Evolutionary conservation across 164 flowering plant genomes (phyloP), one percentile per base, ranked within the genome.

Genomic region (Warburgia ugandensis): DNA sequence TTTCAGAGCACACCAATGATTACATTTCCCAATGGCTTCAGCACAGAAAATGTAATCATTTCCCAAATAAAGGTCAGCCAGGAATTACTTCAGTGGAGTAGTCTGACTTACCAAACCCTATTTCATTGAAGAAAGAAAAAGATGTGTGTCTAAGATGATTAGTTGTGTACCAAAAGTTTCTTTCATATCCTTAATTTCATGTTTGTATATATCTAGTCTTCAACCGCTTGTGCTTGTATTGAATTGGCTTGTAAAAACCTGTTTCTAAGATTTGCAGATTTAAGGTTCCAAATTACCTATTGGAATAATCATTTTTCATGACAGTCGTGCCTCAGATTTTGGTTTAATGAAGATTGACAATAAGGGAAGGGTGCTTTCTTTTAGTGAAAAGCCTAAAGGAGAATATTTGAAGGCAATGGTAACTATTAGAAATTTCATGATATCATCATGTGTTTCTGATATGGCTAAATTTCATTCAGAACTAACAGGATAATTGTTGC

Each of bases 311-410:
- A 55, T 48, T 59, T 23, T 54, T 64, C 29, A 32, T 71, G 59
- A 59, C 75, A 86, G 97, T 19, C 96, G 96, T 49, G 98, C 96
- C 59, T 85, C 96, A 54, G 95, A 91, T 74, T 92, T 87, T 64
- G 95, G 98, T 58, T 68, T 87, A 38, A 87, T 92, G 98, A 92
- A 85, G 81, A 92, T 85, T 36, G 85, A 92, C 70, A 68, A 59
- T 31, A 84, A 68, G 64, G 97, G 96, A 64, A 74, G 89, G 55
- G 73, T 91, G 25, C 68, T 83, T 28, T 83, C 77, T 19, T 92
- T 87, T 75, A 81, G 80, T 57, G 96, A 92, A 63, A 92, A 92
- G 69, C 96, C 97, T 17, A 83, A 56, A 62, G 96, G 92, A 54
- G 67, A 38, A 3, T 85, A 80, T 26, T 68, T 92, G 68, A 87